Percentiles rank a stretch among this genome's conserved stretches.
Evolutionary conservation across 441 rosid genomes (phyloP).

Genomic region (Populus trichocarpa): DNA sequence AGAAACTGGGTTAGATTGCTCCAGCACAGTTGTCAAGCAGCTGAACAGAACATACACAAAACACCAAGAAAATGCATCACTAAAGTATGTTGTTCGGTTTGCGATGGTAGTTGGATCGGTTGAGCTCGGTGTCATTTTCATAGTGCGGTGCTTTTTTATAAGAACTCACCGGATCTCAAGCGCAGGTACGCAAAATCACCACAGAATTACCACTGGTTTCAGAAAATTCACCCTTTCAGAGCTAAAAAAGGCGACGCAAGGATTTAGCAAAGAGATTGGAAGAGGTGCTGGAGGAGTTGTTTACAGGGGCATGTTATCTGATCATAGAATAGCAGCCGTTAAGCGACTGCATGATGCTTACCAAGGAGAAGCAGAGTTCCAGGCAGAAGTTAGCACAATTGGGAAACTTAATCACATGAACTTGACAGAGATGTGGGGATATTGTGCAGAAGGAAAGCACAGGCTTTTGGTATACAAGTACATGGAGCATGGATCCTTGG

Average conservation of each 20-base stretch:
- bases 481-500: constrained; percentile 32
- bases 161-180: neutral
- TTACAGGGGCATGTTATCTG: constrained; percentile 19
- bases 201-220: constrained; percentile 9
- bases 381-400: constrained; percentile 24
- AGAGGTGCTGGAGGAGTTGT: constrained; percentile 35
- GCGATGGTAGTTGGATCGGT: constrained; percentile 16
- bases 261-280: constrained; percentile 30
- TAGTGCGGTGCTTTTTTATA: neutral
- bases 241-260: constrained; percentile 22
- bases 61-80: neutral
- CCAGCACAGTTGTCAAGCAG: neutral
- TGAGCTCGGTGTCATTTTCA: constrained; percentile 13
- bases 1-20: neutral
- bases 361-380: constrained; percentile 33
- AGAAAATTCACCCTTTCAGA: constrained; percentile 19
- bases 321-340: constrained; percentile 22
- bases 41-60: constrained; percentile 12
- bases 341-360: constrained; percentile 13
- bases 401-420: constrained; percentile 38
- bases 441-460: constrained; percentile 27
- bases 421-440: constrained; percentile 36
- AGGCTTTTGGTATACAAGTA: constrained; percentile 25
- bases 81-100: constrained; percentile 14
- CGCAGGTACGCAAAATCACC: neutral